These are phyloP conservation scores for Vitis vinifera DNA, from an alignment of 164 flowering plant species.

Conservation along the genomic window DNA sequence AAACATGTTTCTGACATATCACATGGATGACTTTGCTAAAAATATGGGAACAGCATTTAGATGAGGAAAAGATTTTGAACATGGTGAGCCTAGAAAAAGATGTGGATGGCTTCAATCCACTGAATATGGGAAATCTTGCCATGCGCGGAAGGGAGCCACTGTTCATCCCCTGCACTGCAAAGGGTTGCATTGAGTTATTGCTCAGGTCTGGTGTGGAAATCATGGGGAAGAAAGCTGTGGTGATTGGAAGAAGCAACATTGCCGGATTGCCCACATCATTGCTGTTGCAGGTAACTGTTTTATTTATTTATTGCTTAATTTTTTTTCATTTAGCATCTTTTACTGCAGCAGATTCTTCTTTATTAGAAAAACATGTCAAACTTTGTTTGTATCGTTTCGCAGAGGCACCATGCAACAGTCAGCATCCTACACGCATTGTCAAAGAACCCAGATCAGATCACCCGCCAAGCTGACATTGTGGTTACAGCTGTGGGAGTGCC, in stretches of 20 bases:
- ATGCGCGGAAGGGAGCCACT: slow-evolving; percentile 80
- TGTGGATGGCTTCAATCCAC: slow-evolving; percentile 89
- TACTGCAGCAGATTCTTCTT: neutral
- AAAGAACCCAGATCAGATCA: slow-evolving; percentile 57
- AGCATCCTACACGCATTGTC: slow-evolving; percentile 66
- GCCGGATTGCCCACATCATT: slow-evolving; percentile 79
- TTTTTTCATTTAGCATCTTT: neutral
- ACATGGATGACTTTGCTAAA: slow-evolving; percentile 15
- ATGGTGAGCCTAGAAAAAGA: slow-evolving; percentile 69
- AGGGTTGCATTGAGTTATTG: slow-evolving; percentile 77
- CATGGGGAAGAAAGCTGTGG: slow-evolving; percentile 75
- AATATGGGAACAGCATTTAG: slow-evolving; percentile 60
- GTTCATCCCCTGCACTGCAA: slow-evolving; percentile 82
- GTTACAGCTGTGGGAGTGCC: slow-evolving; percentile 80
- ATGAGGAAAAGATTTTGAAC: slow-evolving; percentile 62
- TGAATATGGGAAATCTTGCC: slow-evolving; percentile 81
- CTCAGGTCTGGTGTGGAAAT: slow-evolving; percentile 58
- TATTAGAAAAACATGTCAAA: neutral
- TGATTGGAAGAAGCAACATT: slow-evolving; percentile 86
- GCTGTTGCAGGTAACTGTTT: slow-evolving; percentile 60
- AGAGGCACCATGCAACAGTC: slow-evolving; percentile 91
- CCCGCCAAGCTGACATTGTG: slow-evolving; percentile 83
- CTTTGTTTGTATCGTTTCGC: slow-evolving; percentile 14
- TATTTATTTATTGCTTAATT: neutral
- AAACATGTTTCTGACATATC: slow-evolving; percentile 6